Evolutionary conservation across 2,329 filamentous ascomycete species (phyloP), one percentile per base, ranked within the genome.

Genomic region (Phaeosphaeria sp.): DNA sequence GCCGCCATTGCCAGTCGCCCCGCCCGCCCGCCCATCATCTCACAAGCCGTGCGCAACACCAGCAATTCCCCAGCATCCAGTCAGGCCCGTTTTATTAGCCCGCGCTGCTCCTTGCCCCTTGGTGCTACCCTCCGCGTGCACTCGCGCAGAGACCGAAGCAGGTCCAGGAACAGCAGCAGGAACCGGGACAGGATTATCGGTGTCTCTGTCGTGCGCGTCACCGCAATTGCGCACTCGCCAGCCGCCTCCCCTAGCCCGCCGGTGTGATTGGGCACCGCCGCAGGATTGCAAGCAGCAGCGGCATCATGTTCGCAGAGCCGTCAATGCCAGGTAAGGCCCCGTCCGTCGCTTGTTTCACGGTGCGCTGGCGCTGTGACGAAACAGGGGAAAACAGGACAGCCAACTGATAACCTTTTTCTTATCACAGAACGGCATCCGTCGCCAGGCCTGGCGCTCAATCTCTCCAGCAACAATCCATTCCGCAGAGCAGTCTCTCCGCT

Each of bases 401-500:
- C 52, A 42, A 58, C 71, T 74, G 69, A 72, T 71, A 64, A 58
- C 59, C 65, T 54, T 58, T 58, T 66, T 39, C 62, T 71, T 73
- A 70, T 68, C 64, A 58, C 72, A 79, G 79, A 80, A 56, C 77
- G 77, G 54, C 76, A 78, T 67, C 82, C 79, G 64, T 84, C 85
- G 67, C 77, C 84, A 64, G 83, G 82, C 66, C 81, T 89, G 73
- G 81, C 85, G 54, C 80, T 90, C 75, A 89, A 88, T 78, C 85
- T 93, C 56, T 78, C 80, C 72, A 88, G 89, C 77, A 93, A 93
- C 84, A 93, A 93, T 75, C 90, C 90, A 62, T 93, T 86, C 74
- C 89, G 90, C 81, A 87, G 89, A 72, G 87, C 88, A 63, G 81
- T 83, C 39, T 91, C 89, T 63, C 89, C 80, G 46, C 57, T 72